Evolutionary conservation across 345 rosid genomes (phyloP).

Genomic region (Diplotaxis tenuifolia): DNA sequence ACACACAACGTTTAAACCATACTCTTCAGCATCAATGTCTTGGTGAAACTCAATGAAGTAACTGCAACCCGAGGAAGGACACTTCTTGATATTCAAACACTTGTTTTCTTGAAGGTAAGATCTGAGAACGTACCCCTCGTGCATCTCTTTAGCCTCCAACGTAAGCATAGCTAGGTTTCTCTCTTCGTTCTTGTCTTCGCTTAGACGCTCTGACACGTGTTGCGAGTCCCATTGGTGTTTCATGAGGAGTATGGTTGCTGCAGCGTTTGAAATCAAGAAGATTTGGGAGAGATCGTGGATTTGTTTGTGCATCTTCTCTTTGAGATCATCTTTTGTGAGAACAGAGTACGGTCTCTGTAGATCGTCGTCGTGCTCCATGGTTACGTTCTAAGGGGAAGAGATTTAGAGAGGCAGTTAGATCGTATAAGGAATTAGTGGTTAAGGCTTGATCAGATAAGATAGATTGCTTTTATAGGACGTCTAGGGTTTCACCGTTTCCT

Average conservation of each 20-base stretch:
- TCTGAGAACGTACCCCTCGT: conserved; percentile 3
- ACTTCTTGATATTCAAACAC: background rate
- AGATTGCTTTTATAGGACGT: background rate
- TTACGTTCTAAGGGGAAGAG: background rate
- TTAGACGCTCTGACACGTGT: conserved; percentile 1
- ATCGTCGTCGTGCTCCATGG: conserved; percentile 12
- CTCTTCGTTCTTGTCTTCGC: background rate
- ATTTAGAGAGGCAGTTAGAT: background rate
- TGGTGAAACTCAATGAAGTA: conserved; percentile 4
- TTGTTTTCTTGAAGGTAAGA: background rate
- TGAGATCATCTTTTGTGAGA: background rate
- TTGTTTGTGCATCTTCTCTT: conserved; percentile 4
- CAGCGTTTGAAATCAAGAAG: background rate
- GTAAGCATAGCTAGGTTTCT: background rate
- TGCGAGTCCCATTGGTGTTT: background rate
- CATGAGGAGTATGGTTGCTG: conserved; percentile 21
- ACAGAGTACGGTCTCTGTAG: background rate
- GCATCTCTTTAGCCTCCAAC: background rate
- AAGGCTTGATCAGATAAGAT: background rate
- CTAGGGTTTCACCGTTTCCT: background rate
- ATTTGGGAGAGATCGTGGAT: conserved; percentile 8
- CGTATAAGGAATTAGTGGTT: background rate
- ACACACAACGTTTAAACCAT: too few relatives aligned
- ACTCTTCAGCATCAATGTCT: too few relatives aligned
- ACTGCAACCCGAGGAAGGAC: conserved; percentile 18